phyloP scores from a whole-genome alignment of 1,139 yeast genomes.

The Scheffersomyces insectosa region DNA sequence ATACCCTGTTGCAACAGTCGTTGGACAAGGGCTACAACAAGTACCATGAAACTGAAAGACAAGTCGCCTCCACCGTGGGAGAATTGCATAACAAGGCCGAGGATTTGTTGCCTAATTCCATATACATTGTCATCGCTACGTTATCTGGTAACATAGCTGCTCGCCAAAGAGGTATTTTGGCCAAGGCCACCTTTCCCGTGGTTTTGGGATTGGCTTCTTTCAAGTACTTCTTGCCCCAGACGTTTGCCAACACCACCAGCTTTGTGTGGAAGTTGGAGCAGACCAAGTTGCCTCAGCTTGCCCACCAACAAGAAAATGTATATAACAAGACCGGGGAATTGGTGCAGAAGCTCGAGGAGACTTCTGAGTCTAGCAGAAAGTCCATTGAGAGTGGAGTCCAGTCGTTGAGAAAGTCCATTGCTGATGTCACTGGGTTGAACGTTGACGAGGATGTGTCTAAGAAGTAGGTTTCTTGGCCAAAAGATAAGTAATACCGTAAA shows the following conservation, averaged over 20 bases:
- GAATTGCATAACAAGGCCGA: slow-evolving; percentile 71
- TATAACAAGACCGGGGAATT: slow-evolving; percentile 49
- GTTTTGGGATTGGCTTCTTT: slow-evolving; percentile 70
- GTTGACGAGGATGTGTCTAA: slow-evolving; percentile 63
- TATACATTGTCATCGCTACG: slow-evolving; percentile 72
- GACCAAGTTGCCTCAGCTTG: slow-evolving; percentile 62
- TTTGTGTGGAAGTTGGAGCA: slow-evolving; percentile 70
- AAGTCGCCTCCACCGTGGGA: slow-evolving; percentile 66
- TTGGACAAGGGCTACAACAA: slow-evolving; percentile 42
- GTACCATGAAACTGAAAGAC: slow-evolving; percentile 63
- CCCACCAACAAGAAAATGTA: slow-evolving; percentile 60
- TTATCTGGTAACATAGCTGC: slow-evolving; percentile 80
- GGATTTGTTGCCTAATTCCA: slow-evolving; percentile 72
- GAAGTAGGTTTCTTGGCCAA: slow-evolving; percentile 28
- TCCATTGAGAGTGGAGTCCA: slow-evolving; percentile 42
- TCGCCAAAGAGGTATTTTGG: slow-evolving; percentile 63
- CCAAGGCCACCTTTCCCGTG: slow-evolving; percentile 64
- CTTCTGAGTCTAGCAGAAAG: slow-evolving; percentile 38
- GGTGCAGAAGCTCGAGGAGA: slow-evolving; percentile 39
- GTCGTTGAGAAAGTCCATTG: slow-evolving; percentile 48
- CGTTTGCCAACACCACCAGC: slow-evolving; percentile 64
- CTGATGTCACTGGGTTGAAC: slow-evolving; percentile 67
- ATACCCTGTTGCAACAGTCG: slow-evolving; percentile 19
- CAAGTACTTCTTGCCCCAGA: slow-evolving; percentile 73
- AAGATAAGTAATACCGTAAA: slow-evolving; percentile 1